phyloP scores from a whole-genome alignment of 306 rosid species.

The Lotus japonicus region DNA sequence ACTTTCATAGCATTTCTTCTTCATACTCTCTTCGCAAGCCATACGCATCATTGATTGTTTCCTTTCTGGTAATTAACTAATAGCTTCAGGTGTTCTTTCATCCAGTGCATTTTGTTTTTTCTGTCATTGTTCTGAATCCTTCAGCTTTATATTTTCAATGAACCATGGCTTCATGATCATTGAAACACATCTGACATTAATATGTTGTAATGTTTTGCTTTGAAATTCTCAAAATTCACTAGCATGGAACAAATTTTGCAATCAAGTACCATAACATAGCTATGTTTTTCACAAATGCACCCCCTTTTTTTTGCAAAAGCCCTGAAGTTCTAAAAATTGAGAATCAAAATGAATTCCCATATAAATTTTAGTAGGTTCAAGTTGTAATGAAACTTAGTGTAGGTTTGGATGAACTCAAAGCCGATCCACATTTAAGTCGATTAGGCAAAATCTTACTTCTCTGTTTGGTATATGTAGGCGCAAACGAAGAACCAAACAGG shows the following conservation, averaged over 20 bases:
- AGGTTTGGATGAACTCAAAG: too few species aligned
- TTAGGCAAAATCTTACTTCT: too few species aligned
- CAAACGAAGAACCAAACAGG: too few species aligned
- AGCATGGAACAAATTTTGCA: not conserved
- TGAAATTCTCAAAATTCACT: not conserved
- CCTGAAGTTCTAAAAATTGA: conserved; percentile 14
- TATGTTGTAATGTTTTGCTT: not conserved
- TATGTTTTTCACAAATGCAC: not conserved
- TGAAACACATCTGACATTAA: too few species aligned
- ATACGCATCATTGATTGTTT: too few species aligned
- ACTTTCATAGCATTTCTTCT: too few species aligned
- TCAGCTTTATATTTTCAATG: too few species aligned
- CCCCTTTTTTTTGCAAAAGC: not conserved
- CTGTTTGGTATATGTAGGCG: too few species aligned
- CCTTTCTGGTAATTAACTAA: too few species aligned
- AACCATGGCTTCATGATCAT: too few species aligned
- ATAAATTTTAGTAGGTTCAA: conserved; percentile 20
- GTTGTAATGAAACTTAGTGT: conserved; percentile 17
- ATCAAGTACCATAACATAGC: not conserved
- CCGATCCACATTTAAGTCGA: too few species aligned
- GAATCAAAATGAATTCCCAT: conserved; percentile 7
- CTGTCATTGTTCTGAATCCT: not conserved
- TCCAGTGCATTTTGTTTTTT: not conserved
- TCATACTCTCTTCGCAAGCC: too few species aligned
- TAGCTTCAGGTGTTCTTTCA: not conserved